Evolutionary conservation across 768 basidiomycete species (phyloP).

Genomic region (Tephrocybe sp.): DNA sequence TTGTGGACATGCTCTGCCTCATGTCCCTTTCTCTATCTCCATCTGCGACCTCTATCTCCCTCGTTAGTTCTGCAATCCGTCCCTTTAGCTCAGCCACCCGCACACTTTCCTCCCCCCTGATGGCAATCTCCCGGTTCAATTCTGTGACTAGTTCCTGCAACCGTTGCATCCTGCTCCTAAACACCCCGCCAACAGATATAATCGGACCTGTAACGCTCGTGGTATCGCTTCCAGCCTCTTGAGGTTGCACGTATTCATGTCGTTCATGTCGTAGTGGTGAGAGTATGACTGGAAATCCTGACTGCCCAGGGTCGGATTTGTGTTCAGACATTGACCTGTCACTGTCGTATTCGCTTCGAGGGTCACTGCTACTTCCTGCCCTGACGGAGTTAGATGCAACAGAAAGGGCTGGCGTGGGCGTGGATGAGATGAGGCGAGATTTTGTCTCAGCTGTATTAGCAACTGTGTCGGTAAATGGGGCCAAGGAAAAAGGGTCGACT

Average conservation of each 20-base stretch:
- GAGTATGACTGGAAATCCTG: neutral
- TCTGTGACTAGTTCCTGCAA: constrained; percentile 9
- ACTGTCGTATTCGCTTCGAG: neutral
- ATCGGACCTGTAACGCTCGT: neutral
- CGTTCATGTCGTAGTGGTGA: neutral
- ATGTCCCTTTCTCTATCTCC: neutral
- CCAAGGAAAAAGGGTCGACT: neutral
- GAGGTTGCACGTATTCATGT: neutral
- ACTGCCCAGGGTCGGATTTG: neutral
- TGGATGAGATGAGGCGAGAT: neutral
- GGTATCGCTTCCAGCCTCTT: neutral
- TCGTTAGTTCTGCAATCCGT: constrained; percentile 8
- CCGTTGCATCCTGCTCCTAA: constrained; percentile 4
- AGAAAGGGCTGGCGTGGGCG: neutral
- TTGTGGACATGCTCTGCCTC: constrained; percentile 1
- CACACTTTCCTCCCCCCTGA: neutral
- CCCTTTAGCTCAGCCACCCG: constrained; percentile 5
- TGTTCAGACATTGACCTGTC: neutral
- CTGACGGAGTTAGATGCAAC: neutral
- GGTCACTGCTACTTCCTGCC: neutral
- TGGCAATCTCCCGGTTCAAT: neutral
- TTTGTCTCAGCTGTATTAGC: neutral
- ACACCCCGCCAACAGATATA: neutral
- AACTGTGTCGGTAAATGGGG: neutral
- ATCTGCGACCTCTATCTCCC: neutral